Percentiles rank a stretch among this genome's conserved stretches.
These are phyloP conservation scores for Tylopilus vinaceipallidus DNA, from an alignment of 768 basidiomycete genomes.

Conservation along the genomic window DNA sequence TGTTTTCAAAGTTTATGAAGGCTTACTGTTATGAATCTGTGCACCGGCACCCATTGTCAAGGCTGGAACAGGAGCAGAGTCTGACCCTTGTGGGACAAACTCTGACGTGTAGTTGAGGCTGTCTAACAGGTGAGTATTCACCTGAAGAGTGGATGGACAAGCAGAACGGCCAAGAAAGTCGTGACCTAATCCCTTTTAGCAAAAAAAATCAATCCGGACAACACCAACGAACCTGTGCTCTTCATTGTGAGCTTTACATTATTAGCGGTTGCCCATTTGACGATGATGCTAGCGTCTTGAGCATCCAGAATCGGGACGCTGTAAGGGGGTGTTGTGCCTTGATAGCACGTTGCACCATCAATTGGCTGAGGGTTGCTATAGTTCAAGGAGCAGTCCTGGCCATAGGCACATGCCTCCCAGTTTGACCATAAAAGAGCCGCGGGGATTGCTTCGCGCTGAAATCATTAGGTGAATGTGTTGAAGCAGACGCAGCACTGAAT, in stretches of 20 bases:
- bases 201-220: neutral
- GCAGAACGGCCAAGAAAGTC: slow-evolving; percentile 24
- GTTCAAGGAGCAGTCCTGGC: slow-evolving; percentile 19
- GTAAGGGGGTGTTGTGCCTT: slow-evolving; percentile 23
- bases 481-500: neutral
- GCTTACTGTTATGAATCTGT: slow-evolving; percentile 13
- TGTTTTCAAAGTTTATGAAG: neutral
- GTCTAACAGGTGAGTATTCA: slow-evolving; percentile 18
- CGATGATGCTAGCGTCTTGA: slow-evolving; percentile 18
- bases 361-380: slow-evolving; percentile 18
- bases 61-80: slow-evolving; percentile 13
- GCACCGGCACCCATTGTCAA: slow-evolving; percentile 20
- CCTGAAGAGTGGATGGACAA: slow-evolving; percentile 25
- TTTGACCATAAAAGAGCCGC: slow-evolving; percentile 23
- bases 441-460: slow-evolving; percentile 19
- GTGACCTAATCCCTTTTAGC: slow-evolving; percentile 13
- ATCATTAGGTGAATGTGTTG: neutral
- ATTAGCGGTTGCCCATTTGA: slow-evolving; percentile 20
- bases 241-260: slow-evolving; percentile 21
- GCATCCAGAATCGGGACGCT: slow-evolving; percentile 17
- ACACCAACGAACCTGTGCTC: slow-evolving; percentile 19
- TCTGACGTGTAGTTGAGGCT: slow-evolving; percentile 12
- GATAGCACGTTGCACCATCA: slow-evolving; percentile 8
- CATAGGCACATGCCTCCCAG: slow-evolving; percentile 23
- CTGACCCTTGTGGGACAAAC: slow-evolving; percentile 21